These are phyloP conservation scores for Pseudonitzschia pungens DNA, from an alignment of 108 stramenopile species.

Conservation along the genomic window DNA sequence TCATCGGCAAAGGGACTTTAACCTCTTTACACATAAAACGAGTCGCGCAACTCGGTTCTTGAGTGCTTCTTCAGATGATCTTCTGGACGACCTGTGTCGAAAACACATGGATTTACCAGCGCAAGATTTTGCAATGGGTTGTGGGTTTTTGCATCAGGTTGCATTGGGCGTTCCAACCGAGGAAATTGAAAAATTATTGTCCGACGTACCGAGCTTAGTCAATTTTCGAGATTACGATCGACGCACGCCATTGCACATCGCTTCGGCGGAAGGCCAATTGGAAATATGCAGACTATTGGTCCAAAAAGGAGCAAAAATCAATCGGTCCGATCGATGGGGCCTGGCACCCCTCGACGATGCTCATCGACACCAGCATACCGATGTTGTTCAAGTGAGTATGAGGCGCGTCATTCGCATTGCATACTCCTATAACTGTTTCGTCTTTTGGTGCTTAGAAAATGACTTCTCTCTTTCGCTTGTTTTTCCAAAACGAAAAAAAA, in stretches of 20 bases:
- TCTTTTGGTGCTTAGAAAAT: not conserved
- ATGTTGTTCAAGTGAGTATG: slow-evolving; percentile 34
- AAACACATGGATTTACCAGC: slow-evolving; percentile 60
- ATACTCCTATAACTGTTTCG: not conserved
- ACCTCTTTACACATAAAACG: not conserved
- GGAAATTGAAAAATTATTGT: slow-evolving; percentile 19
- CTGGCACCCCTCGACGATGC: slow-evolving; percentile 74
- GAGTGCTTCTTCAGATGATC: slow-evolving; percentile 1
- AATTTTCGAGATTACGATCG: slow-evolving; percentile 78
- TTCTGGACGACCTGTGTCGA: slow-evolving; percentile 56
- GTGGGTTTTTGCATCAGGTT: slow-evolving; percentile 61
- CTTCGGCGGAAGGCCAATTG: slow-evolving; percentile 65
- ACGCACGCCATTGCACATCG: slow-evolving; percentile 64
- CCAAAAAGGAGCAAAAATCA: slow-evolving; percentile 48
- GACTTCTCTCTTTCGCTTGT: not conserved
- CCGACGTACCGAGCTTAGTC: slow-evolving; percentile 35
- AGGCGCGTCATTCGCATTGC: too few species aligned
- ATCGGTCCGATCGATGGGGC: slow-evolving; percentile 76
- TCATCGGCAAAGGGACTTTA: too few species aligned
- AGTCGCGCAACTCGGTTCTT: not conserved
- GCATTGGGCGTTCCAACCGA: slow-evolving; percentile 44
- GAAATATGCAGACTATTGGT: slow-evolving; percentile 45
- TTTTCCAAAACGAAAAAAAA: not conserved
- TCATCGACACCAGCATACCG: slow-evolving; percentile 58
- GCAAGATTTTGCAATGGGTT: slow-evolving; percentile 66